Evolutionary conservation across 257 asterid genomes (phyloP).

Genomic region (Nicotiana paniculata): DNA sequence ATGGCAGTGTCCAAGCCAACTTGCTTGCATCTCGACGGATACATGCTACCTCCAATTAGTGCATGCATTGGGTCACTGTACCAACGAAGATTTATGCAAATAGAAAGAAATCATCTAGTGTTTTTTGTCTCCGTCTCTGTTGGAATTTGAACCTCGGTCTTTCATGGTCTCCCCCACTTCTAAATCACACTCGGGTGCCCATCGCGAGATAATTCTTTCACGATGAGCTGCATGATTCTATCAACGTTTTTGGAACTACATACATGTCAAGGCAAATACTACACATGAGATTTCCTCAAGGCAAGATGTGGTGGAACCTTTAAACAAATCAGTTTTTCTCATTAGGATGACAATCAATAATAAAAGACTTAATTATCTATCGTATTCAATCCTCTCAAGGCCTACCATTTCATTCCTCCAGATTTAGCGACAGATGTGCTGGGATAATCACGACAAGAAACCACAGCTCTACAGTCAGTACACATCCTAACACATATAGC

Average conservation of each 20-base stretch:
- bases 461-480: neutral
- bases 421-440: neutral
- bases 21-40: neutral
- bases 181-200: neutral
- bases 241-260: neutral
- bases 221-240: neutral
- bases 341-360: neutral
- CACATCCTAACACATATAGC: neutral
- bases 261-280: neutral
- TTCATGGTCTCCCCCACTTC: neutral
- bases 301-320: neutral
- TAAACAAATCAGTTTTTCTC: neutral
- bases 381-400: neutral
- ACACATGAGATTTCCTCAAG: neutral
- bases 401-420: neutral
- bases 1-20: neutral
- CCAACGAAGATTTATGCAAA: neutral
- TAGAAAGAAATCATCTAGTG: neutral
- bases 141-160: neutral
- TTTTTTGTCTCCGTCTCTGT: neutral
- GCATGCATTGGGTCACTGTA: neutral
- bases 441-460: neutral
- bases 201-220: neutral
- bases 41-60: neutral
- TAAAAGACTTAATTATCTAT: neutral